Conservation (phyloP, 2,329 filamentous ascomycete species). For the Penicillium sp. region DNA sequence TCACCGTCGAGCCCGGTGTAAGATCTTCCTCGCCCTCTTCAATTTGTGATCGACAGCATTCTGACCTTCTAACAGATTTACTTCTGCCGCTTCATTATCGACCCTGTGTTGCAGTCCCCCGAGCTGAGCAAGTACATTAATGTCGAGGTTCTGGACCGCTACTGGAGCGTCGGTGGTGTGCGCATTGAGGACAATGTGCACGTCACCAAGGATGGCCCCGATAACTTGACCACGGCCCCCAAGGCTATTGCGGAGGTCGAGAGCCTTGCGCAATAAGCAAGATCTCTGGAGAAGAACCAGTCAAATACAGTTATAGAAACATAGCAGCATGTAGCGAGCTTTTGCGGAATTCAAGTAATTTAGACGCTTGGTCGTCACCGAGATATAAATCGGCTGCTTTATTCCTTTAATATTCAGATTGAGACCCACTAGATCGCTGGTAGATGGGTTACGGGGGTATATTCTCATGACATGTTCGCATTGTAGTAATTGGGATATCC, state of each 20-base stretch:
- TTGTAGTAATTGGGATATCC: not conserved
- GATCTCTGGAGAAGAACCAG: not conserved
- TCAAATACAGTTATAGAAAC: not conserved
- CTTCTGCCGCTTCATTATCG: slow-evolving; percentile 87
- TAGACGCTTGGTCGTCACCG: not conserved
- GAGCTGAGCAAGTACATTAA: slow-evolving; percentile 78
- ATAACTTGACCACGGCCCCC: slow-evolving; percentile 80
- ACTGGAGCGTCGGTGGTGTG: slow-evolving; percentile 88
- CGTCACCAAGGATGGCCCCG: slow-evolving; percentile 74
- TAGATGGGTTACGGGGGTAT: not conserved
- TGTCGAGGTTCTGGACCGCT: slow-evolving; percentile 69
- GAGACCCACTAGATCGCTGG: not conserved
- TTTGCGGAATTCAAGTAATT: not conserved
- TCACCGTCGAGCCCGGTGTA: slow-evolving; percentile 93
- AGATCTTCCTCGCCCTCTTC: slow-evolving; percentile 37
- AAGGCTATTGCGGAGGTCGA: slow-evolving; percentile 72
- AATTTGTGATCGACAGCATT: not conserved
- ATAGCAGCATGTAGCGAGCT: not conserved
- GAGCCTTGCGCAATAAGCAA: slow-evolving; percentile 38
- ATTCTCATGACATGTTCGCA: not conserved
- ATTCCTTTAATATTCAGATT: not conserved
- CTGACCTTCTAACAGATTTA: slow-evolving; percentile 63
- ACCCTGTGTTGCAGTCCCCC: slow-evolving; percentile 74
- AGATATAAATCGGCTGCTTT: no score
- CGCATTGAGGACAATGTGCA: slow-evolving; percentile 91